phyloP scores from a whole-genome alignment of 208 protist species.

The Trypanosoma cruzi region DNA sequence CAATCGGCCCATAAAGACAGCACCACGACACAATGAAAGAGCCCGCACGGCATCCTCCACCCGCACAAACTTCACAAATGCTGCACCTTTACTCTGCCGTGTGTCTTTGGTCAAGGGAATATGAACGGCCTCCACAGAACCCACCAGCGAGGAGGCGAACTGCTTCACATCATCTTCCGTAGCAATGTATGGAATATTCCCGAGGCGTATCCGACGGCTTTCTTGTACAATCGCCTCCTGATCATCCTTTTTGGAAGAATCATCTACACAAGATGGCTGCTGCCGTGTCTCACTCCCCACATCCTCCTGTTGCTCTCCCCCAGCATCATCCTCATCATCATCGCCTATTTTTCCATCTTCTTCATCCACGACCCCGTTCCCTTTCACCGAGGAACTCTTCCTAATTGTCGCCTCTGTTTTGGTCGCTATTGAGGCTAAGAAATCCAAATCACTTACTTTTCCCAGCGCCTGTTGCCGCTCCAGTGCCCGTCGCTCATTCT shows the following conservation, averaged over 20 bases:
- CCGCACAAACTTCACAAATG: slow-evolving; percentile 90
- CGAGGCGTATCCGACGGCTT: slow-evolving; percentile 93
- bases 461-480: slow-evolving; percentile 69
- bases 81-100: slow-evolving; percentile 92
- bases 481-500: slow-evolving; percentile 31
- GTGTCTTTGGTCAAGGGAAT: slow-evolving; percentile 94
- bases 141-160: slow-evolving; percentile 85
- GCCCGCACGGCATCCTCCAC: slow-evolving; percentile 89
- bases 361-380: neutral
- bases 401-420: slow-evolving; percentile 12
- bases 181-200: slow-evolving; percentile 95
- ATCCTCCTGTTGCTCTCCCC: neutral
- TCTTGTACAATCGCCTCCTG: slow-evolving; percentile 60
- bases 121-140: slow-evolving; percentile 92
- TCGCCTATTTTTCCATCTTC: slow-evolving; percentile 16
- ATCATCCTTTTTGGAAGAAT: slow-evolving; percentile 7
- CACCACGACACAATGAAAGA: slow-evolving; percentile 68
- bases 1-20: slow-evolving; percentile 92
- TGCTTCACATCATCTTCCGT: slow-evolving; percentile 95
- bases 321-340: slow-evolving; percentile 5
- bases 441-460: slow-evolving; percentile 80
- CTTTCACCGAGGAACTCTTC: neutral
- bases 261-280: neutral
- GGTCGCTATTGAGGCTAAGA: slow-evolving; percentile 43
- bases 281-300: slow-evolving; percentile 8